Evolutionary conservation across 2,329 filamentous ascomycete species (phyloP).

Genomic region (Aspergillus glaucus): DNA sequence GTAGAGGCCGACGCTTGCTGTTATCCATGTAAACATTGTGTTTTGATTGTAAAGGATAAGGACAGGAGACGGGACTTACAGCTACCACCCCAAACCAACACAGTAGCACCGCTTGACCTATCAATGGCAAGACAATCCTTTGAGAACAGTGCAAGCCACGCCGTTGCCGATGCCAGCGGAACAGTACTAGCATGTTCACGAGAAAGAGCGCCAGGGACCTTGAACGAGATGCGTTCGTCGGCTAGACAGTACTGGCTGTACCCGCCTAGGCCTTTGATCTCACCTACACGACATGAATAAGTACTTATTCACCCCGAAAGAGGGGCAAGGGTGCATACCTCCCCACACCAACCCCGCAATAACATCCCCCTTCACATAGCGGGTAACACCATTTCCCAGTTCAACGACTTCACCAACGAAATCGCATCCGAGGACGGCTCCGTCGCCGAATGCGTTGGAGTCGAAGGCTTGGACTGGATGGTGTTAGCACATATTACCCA

Average conservation of each 20-base stretch:
- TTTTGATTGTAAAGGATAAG: neutral
- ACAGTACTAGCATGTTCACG: conserved; percentile 33
- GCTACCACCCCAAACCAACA: conserved; percentile 43
- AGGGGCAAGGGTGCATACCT: conserved; percentile 9
- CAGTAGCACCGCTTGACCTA: conserved; percentile 7
- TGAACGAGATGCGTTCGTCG: conserved; percentile 38
- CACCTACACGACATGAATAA: neutral
- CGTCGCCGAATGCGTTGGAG: conserved; percentile 31
- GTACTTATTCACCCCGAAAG: too few species aligned
- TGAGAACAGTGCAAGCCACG: conserved; percentile 38
- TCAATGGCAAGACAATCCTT: conserved; percentile 32
- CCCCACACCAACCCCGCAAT: conserved; percentile 29
- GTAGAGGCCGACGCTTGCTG: conserved; percentile 36
- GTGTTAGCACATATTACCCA: too few species aligned
- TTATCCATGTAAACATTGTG: neutral
- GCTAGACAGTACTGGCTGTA: conserved; percentile 37
- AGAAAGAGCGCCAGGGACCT: conserved; percentile 27
- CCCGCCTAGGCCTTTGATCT: conserved; percentile 27
- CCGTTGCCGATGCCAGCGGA: conserved; percentile 35
- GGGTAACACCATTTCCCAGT: conserved; percentile 25
- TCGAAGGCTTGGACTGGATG: conserved; percentile 28
- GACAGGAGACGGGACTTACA: conserved; percentile 22
- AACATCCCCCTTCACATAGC: conserved; percentile 26
- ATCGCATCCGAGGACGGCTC: conserved; percentile 24
- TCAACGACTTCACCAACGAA: conserved; percentile 27